Conservation (phyloP, 495 filamentous ascomycete species). For the Penicillium cosmopolitanum region DNA sequence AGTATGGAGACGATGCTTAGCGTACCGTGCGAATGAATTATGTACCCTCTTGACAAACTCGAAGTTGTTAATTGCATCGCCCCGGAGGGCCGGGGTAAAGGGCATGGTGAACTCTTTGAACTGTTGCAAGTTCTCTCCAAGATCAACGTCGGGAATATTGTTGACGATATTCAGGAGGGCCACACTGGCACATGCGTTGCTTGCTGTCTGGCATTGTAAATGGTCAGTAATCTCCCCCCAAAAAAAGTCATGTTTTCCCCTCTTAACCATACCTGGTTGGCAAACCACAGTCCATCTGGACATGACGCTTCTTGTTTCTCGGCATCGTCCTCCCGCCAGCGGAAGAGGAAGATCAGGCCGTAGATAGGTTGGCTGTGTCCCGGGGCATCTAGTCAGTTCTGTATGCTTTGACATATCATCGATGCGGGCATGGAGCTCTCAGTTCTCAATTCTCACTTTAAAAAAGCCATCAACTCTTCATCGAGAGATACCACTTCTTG, state of each 20-base stretch:
- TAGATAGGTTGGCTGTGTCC: slow-evolving; percentile 66
- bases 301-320: slow-evolving; percentile 60
- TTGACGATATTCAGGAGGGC: slow-evolving; percentile 91
- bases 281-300: slow-evolving; percentile 84
- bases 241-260: neutral
- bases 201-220: slow-evolving; percentile 58
- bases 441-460: slow-evolving; percentile 56
- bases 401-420: neutral
- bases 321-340: slow-evolving; percentile 64
- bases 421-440: neutral
- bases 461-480: slow-evolving; percentile 61
- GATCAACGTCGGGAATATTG: slow-evolving; percentile 66
- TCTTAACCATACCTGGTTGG: slow-evolving; percentile 72
- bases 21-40: slow-evolving; percentile 83
- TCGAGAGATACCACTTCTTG: slow-evolving; percentile 81
- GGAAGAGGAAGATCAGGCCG: slow-evolving; percentile 83
- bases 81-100: slow-evolving; percentile 72
- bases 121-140: slow-evolving; percentile 66
- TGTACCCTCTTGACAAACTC: slow-evolving; percentile 78
- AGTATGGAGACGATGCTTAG: neutral
- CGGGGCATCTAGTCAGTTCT: slow-evolving; percentile 12
- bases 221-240: slow-evolving; percentile 9
- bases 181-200: slow-evolving; percentile 85
- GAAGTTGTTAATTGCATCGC: slow-evolving; percentile 73
- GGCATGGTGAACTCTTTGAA: slow-evolving; percentile 73